phyloP scores from a whole-genome alignment of 2,329 filamentous ascomycete genomes.

The Alternaria brassicae region DNA sequence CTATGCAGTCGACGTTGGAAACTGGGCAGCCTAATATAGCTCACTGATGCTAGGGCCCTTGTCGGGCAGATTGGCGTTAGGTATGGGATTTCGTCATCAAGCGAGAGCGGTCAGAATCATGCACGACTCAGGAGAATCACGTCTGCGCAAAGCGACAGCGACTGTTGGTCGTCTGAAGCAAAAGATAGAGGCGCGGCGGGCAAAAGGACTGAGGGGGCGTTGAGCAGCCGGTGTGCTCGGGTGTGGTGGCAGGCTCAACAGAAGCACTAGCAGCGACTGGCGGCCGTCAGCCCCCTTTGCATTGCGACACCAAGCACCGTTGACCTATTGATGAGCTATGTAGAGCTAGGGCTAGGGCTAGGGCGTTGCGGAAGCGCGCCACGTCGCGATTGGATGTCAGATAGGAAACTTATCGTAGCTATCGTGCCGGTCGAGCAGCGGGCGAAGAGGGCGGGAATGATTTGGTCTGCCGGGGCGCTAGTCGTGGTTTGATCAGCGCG shows the following conservation, averaged over 20 bases:
- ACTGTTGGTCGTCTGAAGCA: neutral
- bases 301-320: slow-evolving; percentile 35
- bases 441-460: slow-evolving; percentile 26
- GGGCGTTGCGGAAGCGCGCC: slow-evolving; percentile 34
- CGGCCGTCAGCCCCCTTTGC: slow-evolving; percentile 34
- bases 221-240: slow-evolving; percentile 23
- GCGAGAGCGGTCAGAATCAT: slow-evolving; percentile 20
- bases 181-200: neutral
- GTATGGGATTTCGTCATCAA: slow-evolving; percentile 28
- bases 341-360: too few species aligned
- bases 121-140: slow-evolving; percentile 30
- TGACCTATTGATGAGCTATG: slow-evolving; percentile 18
- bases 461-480: slow-evolving; percentile 29
- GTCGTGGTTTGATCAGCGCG: slow-evolving; percentile 42
- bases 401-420: slow-evolving; percentile 32
- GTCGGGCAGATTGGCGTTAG: slow-evolving; percentile 10
- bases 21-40: slow-evolving; percentile 36
- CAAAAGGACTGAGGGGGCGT: slow-evolving; percentile 13
- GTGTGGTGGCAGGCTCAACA: slow-evolving; percentile 32
- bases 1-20: slow-evolving; percentile 25
- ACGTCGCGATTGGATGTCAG: slow-evolving; percentile 31
- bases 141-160: neutral
- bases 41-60: slow-evolving; percentile 18
- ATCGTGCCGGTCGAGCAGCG: slow-evolving; percentile 30
- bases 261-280: slow-evolving; percentile 17